Conservation (phyloP, 306 rosid species). For the Sicyos baderoa region DNA sequence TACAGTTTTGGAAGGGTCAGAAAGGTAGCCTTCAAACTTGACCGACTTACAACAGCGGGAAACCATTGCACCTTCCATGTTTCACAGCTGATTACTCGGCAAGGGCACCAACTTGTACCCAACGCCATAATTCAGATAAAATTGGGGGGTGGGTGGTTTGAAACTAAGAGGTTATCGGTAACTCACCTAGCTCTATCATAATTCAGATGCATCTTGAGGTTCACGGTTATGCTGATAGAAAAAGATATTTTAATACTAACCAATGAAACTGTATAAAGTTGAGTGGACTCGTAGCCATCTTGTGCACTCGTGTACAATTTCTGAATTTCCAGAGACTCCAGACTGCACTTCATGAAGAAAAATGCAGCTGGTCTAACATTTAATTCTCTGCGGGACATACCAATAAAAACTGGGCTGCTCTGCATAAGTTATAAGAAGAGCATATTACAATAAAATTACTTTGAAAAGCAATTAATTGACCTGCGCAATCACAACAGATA, state of each 20-base stretch:
- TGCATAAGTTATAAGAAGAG: constrained; percentile 35
- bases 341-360: constrained; percentile 76
- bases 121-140: not conserved
- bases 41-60: not conserved
- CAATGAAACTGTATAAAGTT: constrained; percentile 63
- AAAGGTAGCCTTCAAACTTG: not conserved
- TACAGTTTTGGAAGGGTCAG: not conserved
- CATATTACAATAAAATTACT: constrained; percentile 14
- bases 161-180: too few species aligned
- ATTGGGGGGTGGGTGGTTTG: too few species aligned
- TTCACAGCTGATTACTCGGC: too few species aligned
- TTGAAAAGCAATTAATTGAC: not conserved
- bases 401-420: constrained; percentile 55
- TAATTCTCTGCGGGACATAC: constrained; percentile 66
- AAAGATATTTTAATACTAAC: constrained; percentile 28
- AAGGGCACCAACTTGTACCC: constrained; percentile 1
- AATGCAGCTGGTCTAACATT: constrained; percentile 75
- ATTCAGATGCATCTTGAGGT: not conserved
- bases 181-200: not conserved
- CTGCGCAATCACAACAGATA: not conserved
- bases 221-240: not conserved
- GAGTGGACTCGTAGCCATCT: constrained; percentile 91
- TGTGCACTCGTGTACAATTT: constrained; percentile 57
- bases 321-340: constrained; percentile 61
- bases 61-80: constrained; percentile 6